Evolutionary conservation across 768 basidiomycete species (phyloP).

Genomic region (Russula lepida): DNA sequence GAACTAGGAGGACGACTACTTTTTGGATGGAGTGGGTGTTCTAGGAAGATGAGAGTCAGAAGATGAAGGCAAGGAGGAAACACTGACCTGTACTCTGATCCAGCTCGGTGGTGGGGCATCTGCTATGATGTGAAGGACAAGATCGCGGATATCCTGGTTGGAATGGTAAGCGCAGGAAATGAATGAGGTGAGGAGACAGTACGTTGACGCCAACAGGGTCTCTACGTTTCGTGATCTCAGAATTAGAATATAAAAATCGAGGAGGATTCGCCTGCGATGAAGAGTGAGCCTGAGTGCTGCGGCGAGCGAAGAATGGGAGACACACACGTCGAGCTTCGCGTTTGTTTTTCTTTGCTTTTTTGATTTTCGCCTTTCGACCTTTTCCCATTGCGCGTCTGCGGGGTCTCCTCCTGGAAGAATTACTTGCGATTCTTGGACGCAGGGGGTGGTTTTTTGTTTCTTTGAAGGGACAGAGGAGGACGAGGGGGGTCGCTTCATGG

Average conservation of each 20-base stretch:
- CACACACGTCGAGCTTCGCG: slow-evolving; percentile 52
- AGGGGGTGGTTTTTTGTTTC: not conserved
- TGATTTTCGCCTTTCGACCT: slow-evolving; percentile 61
- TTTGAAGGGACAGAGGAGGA: slow-evolving; percentile 4
- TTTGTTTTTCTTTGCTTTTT: slow-evolving; percentile 59
- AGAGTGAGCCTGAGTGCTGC: slow-evolving; percentile 15
- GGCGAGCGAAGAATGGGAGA: slow-evolving; percentile 14
- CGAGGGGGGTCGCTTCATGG: slow-evolving; percentile 4
- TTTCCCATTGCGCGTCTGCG: slow-evolving; percentile 42
- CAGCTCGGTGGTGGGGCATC: slow-evolving; percentile 82
- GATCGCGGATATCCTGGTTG: slow-evolving; percentile 76
- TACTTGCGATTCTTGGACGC: not conserved
- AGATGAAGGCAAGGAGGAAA: not conserved
- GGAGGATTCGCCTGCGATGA: slow-evolving; percentile 46
- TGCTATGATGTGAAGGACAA: slow-evolving; percentile 71
- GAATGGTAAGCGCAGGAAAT: not conserved
- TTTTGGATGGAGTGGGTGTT: slow-evolving; percentile 67
- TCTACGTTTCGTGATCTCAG: slow-evolving; percentile 63
- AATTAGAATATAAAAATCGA: slow-evolving; percentile 72
- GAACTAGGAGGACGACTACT: slow-evolving; percentile 72
- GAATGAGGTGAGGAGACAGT: slow-evolving; percentile 22
- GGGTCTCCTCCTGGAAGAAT: not conserved
- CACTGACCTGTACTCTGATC: slow-evolving; percentile 63
- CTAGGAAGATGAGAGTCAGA: slow-evolving; percentile 32
- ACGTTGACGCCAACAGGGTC: slow-evolving; percentile 79